Percentiles rank a stretch among this genome's conserved stretches.
Evolutionary conservation across 768 basidiomycete species (phyloP).

Genomic region (Lactifluus pinguis): DNA sequence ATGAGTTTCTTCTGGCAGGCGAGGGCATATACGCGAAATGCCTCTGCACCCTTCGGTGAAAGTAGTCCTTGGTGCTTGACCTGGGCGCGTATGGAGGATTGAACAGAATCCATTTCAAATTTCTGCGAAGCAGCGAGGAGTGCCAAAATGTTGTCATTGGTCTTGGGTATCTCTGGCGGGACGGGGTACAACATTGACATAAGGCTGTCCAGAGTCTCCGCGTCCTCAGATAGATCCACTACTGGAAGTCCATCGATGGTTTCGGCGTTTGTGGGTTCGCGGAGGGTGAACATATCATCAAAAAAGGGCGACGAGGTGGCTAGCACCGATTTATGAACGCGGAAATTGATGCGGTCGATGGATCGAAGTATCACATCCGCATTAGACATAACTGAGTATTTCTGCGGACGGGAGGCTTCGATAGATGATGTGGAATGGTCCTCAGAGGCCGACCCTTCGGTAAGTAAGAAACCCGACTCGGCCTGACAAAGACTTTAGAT

Average conservation of each 20-base stretch:
- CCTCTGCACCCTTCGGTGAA: neutral
- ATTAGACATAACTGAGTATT: neutral
- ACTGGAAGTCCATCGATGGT: neutral
- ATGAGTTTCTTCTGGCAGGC: neutral
- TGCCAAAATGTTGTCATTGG: neutral
- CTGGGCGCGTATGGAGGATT: neutral
- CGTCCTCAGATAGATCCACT: neutral
- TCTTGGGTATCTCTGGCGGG: neutral
- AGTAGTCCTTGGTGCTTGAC: neutral
- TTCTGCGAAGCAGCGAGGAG: conserved; percentile 1
- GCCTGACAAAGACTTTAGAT: neutral
- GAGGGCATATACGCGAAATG: neutral
- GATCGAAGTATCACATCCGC: conserved; percentile 3
- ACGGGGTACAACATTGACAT: neutral
- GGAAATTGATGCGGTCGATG: neutral
- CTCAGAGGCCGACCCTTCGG: neutral
- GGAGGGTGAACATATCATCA: neutral
- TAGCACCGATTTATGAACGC: neutral
- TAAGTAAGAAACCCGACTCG: neutral
- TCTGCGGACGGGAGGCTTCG: too few species aligned
- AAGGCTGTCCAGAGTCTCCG: neutral
- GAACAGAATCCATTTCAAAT: conserved; percentile 1
- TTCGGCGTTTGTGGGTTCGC: neutral
- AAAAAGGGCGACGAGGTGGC: neutral
- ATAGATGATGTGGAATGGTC: neutral